phyloP scores from a whole-genome alignment of 2,329 filamentous ascomycete genomes.

The Fusarium subglutinans region DNA sequence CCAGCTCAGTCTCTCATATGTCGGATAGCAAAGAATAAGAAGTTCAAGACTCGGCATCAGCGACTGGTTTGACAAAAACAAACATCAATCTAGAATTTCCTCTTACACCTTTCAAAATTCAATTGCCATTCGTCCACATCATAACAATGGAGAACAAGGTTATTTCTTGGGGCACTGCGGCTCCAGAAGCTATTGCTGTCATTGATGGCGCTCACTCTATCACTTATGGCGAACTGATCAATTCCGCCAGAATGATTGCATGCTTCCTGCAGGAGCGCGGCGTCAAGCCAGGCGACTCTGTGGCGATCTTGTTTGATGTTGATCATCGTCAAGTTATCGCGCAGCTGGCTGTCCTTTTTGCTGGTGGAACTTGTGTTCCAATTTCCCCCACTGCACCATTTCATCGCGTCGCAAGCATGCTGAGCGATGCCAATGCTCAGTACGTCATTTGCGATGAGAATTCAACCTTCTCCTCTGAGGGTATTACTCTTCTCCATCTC shows the following conservation, averaged over 20 bases:
- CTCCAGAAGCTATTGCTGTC: not conserved
- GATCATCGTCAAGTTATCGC: not conserved
- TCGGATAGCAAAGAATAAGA: not conserved
- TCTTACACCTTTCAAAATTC: not conserved
- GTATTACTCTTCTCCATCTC: not conserved
- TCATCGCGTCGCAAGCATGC: not conserved
- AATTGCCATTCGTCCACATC: not conserved
- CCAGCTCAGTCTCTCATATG: too few relatives aligned
- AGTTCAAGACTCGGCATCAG: not conserved
- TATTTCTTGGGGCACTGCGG: not conserved
- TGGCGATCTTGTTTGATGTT: not conserved
- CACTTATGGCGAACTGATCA: not conserved
- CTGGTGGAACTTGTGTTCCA: not conserved
- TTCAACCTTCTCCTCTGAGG: not conserved
- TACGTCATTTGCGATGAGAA: not conserved
- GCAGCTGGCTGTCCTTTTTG: not conserved
- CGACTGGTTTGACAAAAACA: not conserved
- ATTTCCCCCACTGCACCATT: not conserved
- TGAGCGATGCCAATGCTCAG: not conserved
- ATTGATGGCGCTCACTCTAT: not conserved
- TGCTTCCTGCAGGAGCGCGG: not conserved
- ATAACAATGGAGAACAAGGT: not conserved
- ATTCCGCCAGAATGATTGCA: not conserved
- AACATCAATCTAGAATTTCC: rapidly evolving
- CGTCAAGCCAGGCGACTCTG: not conserved